phyloP scores from a whole-genome alignment of 1,284 basidiomycete species.

The Ustilago esculenta region DNA sequence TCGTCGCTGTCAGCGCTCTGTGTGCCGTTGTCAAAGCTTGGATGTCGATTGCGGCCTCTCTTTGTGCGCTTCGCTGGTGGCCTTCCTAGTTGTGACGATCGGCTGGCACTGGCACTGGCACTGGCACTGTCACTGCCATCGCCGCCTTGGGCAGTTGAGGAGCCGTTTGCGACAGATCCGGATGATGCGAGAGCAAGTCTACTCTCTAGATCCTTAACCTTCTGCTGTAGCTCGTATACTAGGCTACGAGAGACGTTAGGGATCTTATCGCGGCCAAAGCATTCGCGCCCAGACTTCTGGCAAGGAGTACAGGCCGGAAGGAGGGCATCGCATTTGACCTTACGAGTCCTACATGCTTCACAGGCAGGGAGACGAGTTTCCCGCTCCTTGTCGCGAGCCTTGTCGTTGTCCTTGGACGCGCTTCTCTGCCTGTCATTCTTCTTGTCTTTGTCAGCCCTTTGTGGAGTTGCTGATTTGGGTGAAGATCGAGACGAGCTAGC shows the following conservation, averaged over 20 bases:
- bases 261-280: slow-evolving; percentile 39
- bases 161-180: neutral
- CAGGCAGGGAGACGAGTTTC: slow-evolving; percentile 39
- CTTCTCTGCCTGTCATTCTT: slow-evolving; percentile 13
- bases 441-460: slow-evolving; percentile 4
- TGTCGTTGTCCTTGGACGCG: slow-evolving; percentile 17
- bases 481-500: slow-evolving; percentile 11
- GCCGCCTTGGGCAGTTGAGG: neutral
- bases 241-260: slow-evolving; percentile 41
- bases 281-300: slow-evolving; percentile 36
- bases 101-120: slow-evolving; percentile 5
- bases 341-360: slow-evolving; percentile 37
- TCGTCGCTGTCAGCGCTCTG: slow-evolving; percentile 9
- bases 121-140: slow-evolving; percentile 5
- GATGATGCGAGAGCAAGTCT: slow-evolving; percentile 29
- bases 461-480: neutral
- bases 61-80: slow-evolving; percentile 10
- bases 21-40: slow-evolving; percentile 2
- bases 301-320: slow-evolving; percentile 46
- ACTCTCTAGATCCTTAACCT: slow-evolving; percentile 42
- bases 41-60: slow-evolving; percentile 11
- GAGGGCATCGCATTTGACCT: slow-evolving; percentile 47
- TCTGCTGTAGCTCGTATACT: slow-evolving; percentile 42
- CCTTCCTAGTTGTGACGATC: neutral
- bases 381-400: slow-evolving; percentile 22